A percentile compares a stretch with the other conserved stretches of the same genome.
Conservation (phyloP, 2,329 filamentous ascomycete species). For the Exophiala sp. region DNA sequence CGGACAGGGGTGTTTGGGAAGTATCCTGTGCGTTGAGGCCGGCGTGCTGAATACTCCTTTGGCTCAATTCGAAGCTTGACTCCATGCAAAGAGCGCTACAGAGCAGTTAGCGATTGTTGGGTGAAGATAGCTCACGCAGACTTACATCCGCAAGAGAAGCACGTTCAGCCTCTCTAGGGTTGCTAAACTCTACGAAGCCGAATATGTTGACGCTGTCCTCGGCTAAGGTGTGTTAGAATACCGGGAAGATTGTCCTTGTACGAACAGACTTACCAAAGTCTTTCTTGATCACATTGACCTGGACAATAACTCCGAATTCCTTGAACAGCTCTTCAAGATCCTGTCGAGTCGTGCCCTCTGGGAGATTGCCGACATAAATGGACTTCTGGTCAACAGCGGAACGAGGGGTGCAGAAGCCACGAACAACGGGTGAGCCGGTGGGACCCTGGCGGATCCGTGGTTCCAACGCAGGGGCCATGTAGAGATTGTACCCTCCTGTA, state of each 20-base stretch:
- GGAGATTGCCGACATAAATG: constrained; percentile 29
- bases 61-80: constrained; percentile 25
- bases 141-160: constrained; percentile 20
- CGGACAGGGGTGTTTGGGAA: constrained; percentile 1
- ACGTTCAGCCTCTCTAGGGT: constrained; percentile 18
- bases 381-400: constrained; percentile 22
- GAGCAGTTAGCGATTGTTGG: neutral
- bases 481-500: constrained; percentile 13
- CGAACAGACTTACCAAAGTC: constrained; percentile 16
- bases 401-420: constrained; percentile 15
- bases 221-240: neutral
- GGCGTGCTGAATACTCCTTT: constrained; percentile 28
- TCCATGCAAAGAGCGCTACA: constrained; percentile 13
- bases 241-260: too few species aligned
- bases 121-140: neutral
- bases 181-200: constrained; percentile 26
- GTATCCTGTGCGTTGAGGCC: constrained; percentile 4
- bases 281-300: constrained; percentile 27
- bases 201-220: constrained; percentile 24
- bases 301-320: constrained; percentile 20
- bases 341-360: constrained; percentile 15
- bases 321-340: constrained; percentile 21
- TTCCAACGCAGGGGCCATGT: constrained; percentile 20
- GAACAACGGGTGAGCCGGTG: constrained; percentile 9
- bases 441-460: constrained; percentile 10